Percentiles rank a stretch among this genome's conserved stretches.
phyloP scores from a whole-genome alignment of 495 filamentous ascomycete genomes.

The Aspergillus nanangensis region DNA sequence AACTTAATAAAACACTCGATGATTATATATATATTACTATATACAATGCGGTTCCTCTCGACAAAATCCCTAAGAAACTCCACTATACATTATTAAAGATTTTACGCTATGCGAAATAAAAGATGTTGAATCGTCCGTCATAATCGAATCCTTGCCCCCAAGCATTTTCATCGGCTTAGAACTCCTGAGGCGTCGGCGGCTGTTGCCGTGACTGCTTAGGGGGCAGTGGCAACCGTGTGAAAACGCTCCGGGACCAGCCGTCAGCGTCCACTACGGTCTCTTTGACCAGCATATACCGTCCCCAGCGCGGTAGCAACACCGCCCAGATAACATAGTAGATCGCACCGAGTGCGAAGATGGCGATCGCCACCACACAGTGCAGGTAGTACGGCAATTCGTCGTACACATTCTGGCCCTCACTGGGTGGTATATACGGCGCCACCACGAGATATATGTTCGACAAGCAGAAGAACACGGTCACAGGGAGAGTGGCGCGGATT shows the following conservation, averaged over 20 bases:
- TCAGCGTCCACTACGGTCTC: slow-evolving; percentile 54
- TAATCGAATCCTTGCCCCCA: background rate
- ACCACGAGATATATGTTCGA: slow-evolving; percentile 56
- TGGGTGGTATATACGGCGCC: slow-evolving; percentile 63
- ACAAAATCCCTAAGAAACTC: no score
- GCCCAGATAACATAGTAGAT: slow-evolving; percentile 58
- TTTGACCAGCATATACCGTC: slow-evolving; percentile 56
- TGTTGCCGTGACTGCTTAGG: background rate
- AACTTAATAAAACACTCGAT: no score
- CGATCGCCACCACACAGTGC: slow-evolving; percentile 55
- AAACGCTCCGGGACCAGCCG: slow-evolving; percentile 44
- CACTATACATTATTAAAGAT: no score
- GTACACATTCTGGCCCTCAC: slow-evolving; percentile 52
- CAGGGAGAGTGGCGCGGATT: slow-evolving; percentile 31
- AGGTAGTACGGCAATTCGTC: slow-evolving; percentile 63
- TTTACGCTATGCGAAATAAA: background rate
- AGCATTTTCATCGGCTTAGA: background rate
- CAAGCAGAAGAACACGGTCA: slow-evolving; percentile 53
- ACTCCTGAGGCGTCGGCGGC: background rate
- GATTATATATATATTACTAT: no score
- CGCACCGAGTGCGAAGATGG: slow-evolving; percentile 48
- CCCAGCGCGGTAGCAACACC: slow-evolving; percentile 44
- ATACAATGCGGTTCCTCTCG: no score
- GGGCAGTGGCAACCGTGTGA: slow-evolving; percentile 24
- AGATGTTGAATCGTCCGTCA: slow-evolving; percentile 15